Base-by-base conservation (phyloP, 1,284 basidiomycete species). In the Anthracocystis panici-leucophaei region DNA sequence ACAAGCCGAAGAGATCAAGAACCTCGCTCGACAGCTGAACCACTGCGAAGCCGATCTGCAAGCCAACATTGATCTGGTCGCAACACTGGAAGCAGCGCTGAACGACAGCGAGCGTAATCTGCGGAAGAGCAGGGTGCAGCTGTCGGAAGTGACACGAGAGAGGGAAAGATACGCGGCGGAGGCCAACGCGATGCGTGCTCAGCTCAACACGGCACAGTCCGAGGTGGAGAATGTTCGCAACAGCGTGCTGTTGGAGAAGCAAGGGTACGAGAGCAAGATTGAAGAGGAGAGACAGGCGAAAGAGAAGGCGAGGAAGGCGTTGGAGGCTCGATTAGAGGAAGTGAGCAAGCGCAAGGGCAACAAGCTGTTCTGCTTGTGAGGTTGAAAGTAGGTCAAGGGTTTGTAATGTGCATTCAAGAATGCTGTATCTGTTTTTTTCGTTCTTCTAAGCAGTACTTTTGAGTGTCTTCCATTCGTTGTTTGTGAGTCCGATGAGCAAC, bases 31-130 rank as follows among this genome's bases (percentile, higher is more conserved):
- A 86, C 93, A 95, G 86, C 86, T 97, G 58, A 90, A 90, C 33
- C 93, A 95, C 85, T 95, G 93, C 83, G 93, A 96, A 86, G 90
- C 89, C 69, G 94, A 96, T 85, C 88, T 96, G 65, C 92, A 94
- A 80, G 91, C 92, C 55, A 94, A 95, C 84, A 94, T 94, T 89
- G 93, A 96, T 84, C 89, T 95, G 61, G 93, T 95, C 69, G 89
- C 76, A 21, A 80, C 79, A 38, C 68, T 81, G 25, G 79, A 83
- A 59, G 77, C 78, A 4, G 79, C 80, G 23, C 75, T 82, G 12
- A 81, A 81, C 63, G 79, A 82, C 63, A 75, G 65, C 57, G 80
- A 82, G 62, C 56, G 80, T 23, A 82, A 81, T 27, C 52, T 82
- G 71, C 73, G 81, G 41, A 82, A 82, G 64, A 79, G 79, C 48